Percentiles rank a stretch among this genome's conserved stretches.
Evolutionary conservation across 164 flowering plant genomes (phyloP).

Genomic region (Tetrastigma voinierianum): DNA sequence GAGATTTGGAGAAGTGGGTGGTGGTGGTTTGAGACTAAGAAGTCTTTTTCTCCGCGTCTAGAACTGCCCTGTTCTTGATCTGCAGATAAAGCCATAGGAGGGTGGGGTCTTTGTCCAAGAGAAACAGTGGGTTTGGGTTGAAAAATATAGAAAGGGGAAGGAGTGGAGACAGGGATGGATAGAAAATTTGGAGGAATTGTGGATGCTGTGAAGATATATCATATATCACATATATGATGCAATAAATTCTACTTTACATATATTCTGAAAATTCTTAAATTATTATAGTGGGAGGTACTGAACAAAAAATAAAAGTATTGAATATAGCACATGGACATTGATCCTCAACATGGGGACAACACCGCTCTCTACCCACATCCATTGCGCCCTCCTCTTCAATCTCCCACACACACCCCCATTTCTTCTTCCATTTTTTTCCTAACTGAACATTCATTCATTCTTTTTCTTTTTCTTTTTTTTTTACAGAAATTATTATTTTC

Average conservation of each 20-base stretch:
- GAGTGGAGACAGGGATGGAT: slow-evolving; percentile 3
- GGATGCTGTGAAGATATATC: neutral
- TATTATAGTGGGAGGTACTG: too few species aligned
- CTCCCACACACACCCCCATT: neutral
- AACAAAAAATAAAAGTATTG: too few species aligned
- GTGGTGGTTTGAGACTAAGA: neutral
- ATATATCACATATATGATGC: too few species aligned
- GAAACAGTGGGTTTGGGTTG: slow-evolving; percentile 8
- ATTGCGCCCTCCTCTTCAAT: too few species aligned
- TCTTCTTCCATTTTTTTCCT: neutral
- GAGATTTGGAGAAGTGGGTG: too few species aligned
- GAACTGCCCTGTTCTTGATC: slow-evolving; percentile 7
- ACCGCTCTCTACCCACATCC: neutral
- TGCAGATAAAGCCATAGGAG: slow-evolving; percentile 20
- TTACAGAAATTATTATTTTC: too few species aligned
- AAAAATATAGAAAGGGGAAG: neutral
- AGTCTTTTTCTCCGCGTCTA: slow-evolving; percentile 3
- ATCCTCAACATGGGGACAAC: neutral
- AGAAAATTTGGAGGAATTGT: neutral
- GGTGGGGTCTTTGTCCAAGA: slow-evolving; percentile 18
- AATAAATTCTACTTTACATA: too few species aligned
- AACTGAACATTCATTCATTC: too few species aligned
- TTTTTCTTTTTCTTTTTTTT: too few species aligned
- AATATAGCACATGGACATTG: neutral
- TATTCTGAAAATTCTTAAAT: too few species aligned